Evolutionary conservation across 2,329 filamentous ascomycete genomes (phyloP), one percentile per base, ranked within the genome.

Genomic region (Botrytis galanthina): DNA sequence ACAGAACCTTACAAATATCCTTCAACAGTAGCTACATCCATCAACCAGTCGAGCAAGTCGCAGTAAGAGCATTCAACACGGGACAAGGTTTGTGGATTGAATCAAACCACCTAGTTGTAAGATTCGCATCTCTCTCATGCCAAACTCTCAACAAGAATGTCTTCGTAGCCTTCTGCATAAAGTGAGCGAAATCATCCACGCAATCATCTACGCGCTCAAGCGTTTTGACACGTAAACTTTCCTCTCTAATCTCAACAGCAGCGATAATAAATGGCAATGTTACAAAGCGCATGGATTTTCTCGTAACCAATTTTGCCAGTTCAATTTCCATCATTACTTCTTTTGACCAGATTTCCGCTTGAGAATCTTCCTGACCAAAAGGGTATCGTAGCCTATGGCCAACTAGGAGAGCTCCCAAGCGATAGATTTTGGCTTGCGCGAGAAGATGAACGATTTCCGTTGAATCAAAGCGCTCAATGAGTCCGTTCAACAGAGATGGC

Each of bases 181-280:
- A 37, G 16, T 73, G 78, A 18, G 78, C 62, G 67, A 71, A 80
- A 6, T 76, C 74, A 63, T 79, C 78, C 3, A 80, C 78, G 32
- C 75, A 98, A 97, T 78, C 62, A 29, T 77, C 75, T 32, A 78
- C 77, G 69, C 67, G 26, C 57, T 76, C 72, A 18, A 68, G 46
- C 26, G 16, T 54, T 5, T 37, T 68, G 22, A 42, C 20, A 5
- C 46, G 66, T 14, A 20, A 18, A 6, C 10, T 29, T 12, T 22
- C 7, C 1, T 39, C 46, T 68, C 32, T 46, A 22, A 51, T 26
- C 18, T 54, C 46, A 54, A 39, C 66, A 3, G 66, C 46, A 54
- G 66, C 32, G 29, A 68, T 68, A 29, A 80, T 73, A 64, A 79
- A 80, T 69, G 78, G 79, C 35, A 80, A 51, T 7, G 79, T 79